These are phyloP conservation scores for Cercospora brassicicola DNA, from an alignment of 2,329 filamentous ascomycete species.

Conservation along the genomic window DNA sequence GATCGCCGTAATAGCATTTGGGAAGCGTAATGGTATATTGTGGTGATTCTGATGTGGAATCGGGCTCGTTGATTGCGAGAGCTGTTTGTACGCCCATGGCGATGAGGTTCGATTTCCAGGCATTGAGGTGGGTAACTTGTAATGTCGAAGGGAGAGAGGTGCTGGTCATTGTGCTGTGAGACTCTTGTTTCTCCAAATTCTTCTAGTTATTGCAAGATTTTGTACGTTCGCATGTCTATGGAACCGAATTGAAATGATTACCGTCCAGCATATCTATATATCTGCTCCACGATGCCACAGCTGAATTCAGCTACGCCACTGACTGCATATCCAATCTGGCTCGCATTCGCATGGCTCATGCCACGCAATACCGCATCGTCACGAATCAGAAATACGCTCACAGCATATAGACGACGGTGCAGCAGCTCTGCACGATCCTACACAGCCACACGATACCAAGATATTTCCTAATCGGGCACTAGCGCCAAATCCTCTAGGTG, in stretches of 20 bases:
- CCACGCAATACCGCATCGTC: neutral
- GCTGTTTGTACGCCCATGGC: neutral
- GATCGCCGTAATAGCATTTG: neutral
- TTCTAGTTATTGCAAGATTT: neutral
- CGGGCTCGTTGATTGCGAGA: neutral
- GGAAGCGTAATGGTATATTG: neutral
- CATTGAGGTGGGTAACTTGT: neutral
- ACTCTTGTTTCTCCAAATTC: neutral
- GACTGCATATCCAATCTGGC: neutral
- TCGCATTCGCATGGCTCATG: neutral
- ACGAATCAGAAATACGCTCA: neutral
- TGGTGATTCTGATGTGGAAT: neutral
- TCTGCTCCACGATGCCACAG: neutral
- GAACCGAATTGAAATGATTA: neutral
- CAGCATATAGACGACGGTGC: neutral
- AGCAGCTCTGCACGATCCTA: neutral
- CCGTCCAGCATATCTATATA: neutral
- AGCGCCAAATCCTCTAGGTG: neutral
- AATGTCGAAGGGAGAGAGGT: neutral
- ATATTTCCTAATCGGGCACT: neutral
- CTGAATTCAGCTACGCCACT: neutral
- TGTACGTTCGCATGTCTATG: neutral
- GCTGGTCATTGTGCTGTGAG: neutral
- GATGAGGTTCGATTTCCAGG: neutral
- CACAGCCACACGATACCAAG: neutral